Percentiles rank a stretch among this genome's conserved stretches.
Conservation (phyloP, 768 basidiomycete species). For the Boletus edulis region DNA sequence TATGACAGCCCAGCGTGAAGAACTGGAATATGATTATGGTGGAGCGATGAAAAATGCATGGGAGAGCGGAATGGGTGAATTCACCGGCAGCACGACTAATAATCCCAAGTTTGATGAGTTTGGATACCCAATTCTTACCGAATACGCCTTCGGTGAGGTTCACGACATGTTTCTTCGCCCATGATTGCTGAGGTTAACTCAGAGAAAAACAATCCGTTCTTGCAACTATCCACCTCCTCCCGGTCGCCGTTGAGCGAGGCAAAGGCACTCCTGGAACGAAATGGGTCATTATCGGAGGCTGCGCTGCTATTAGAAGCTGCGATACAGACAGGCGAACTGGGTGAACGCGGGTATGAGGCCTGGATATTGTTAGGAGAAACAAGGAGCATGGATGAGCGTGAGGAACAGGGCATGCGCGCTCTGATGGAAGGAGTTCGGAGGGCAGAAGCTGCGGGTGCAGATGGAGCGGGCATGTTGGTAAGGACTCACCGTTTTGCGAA, state of each 20-base stretch:
- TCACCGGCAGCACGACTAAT: constrained; percentile 30
- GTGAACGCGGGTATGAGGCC: constrained; percentile 80
- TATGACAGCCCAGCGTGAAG: constrained; percentile 67
- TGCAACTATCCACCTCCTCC: constrained; percentile 47
- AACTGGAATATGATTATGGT: constrained; percentile 62
- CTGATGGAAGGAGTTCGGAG: constrained; percentile 66
- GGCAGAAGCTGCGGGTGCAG: constrained; percentile 62
- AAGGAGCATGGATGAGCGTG: constrained; percentile 85
- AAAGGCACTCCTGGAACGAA: constrained; percentile 70
- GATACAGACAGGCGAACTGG: constrained; percentile 77
- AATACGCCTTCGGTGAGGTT: constrained; percentile 75
- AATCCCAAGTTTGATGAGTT: constrained; percentile 59
- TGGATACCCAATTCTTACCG: constrained; percentile 70
- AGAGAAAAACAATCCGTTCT: constrained; percentile 74
- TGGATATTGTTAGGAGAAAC: constrained; percentile 94
- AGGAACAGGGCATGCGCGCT: constrained; percentile 79
- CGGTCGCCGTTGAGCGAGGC: constrained; percentile 64
- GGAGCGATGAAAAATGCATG: constrained; percentile 61
- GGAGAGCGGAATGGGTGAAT: constrained; percentile 53
- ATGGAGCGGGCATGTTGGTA: constrained; percentile 75
- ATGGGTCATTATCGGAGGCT: constrained; percentile 86
- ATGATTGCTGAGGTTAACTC: constrained; percentile 4
- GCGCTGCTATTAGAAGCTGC: constrained; percentile 88
- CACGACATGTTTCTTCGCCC: not conserved
- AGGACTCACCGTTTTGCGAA: constrained; percentile 22